A percentile compares a stretch with the other conserved stretches of the same genome.
These are phyloP conservation scores for Cladosporium velox DNA, from an alignment of 2,329 filamentous ascomycete species.

Conservation along the genomic window DNA sequence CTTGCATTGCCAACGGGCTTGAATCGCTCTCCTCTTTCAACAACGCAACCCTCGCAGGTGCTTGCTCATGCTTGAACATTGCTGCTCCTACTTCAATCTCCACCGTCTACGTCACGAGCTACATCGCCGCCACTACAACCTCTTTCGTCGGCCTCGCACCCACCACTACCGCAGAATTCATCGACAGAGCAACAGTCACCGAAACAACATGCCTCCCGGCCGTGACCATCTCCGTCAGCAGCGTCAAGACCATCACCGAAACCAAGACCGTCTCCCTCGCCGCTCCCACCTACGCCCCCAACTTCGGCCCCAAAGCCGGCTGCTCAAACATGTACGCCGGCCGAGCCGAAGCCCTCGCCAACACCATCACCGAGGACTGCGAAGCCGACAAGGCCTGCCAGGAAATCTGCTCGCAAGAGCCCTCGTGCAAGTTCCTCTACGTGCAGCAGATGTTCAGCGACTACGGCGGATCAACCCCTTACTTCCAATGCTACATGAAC, in stretches of 20 bases:
- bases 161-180: conserved; percentile 23
- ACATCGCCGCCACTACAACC: conserved; percentile 24
- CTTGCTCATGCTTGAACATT: conserved; percentile 22
- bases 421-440: conserved; percentile 23
- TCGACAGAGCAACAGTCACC: conserved; percentile 24
- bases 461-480: conserved; percentile 18
- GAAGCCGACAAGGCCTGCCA: conserved; percentile 23
- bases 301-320: conserved; percentile 28
- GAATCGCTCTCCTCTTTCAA: neutral
- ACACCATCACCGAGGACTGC: conserved; percentile 19
- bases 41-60: conserved; percentile 12
- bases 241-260: conserved; percentile 23
- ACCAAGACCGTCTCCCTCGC: conserved; percentile 27
- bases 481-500: conserved; percentile 25
- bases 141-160: conserved; percentile 21
- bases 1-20: conserved; percentile 17
- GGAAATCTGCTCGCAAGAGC: conserved; percentile 23
- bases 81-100: conserved; percentile 21
- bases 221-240: conserved; percentile 22
- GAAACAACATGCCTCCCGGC: conserved; percentile 20
- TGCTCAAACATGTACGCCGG: conserved; percentile 22
- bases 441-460: conserved; percentile 25
- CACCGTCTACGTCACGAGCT: conserved; percentile 25
- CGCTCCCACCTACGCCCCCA: conserved; percentile 31
- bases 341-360: conserved; percentile 16